phyloP scores from a whole-genome alignment of 2,329 filamentous ascomycete genomes.

The Botrytis paeoniae region DNA sequence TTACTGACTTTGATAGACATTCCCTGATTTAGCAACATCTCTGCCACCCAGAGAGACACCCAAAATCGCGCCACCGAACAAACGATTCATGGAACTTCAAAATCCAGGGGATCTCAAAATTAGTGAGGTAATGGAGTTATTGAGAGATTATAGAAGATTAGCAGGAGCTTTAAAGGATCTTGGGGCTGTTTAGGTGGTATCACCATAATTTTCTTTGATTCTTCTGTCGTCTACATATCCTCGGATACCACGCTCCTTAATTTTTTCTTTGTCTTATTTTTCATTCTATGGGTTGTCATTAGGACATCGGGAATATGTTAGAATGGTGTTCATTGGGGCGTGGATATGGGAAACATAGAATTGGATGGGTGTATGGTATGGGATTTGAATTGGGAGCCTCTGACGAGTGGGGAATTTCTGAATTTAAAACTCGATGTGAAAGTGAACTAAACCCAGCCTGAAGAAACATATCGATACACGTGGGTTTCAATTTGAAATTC shows the following conservation, averaged over 20 bases:
- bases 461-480: not conserved
- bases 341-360: conserved; percentile 11
- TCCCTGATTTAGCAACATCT: conserved; percentile 55
- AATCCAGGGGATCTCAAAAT: conserved; percentile 68
- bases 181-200: conserved; percentile 49
- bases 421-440: not conserved
- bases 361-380: conserved; percentile 6
- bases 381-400: conserved; percentile 3
- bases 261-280: not conserved
- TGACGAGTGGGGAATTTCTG: not conserved
- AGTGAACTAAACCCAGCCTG: not conserved
- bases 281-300: not conserved
- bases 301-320: not conserved
- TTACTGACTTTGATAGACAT: conserved; percentile 46
- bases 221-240: not conserved
- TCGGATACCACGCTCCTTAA: not conserved
- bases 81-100: conserved; percentile 69
- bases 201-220: conserved; percentile 11
- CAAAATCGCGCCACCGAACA: conserved; percentile 63
- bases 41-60: conserved; percentile 54
- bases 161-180: conserved; percentile 62
- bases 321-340: not conserved
- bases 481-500: not conserved
- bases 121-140: conserved; percentile 68
- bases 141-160: conserved; percentile 72